These are phyloP conservation scores for Thielaviopsis populi DNA, from an alignment of 2,329 filamentous ascomycete genomes.

Conservation along the genomic window DNA sequence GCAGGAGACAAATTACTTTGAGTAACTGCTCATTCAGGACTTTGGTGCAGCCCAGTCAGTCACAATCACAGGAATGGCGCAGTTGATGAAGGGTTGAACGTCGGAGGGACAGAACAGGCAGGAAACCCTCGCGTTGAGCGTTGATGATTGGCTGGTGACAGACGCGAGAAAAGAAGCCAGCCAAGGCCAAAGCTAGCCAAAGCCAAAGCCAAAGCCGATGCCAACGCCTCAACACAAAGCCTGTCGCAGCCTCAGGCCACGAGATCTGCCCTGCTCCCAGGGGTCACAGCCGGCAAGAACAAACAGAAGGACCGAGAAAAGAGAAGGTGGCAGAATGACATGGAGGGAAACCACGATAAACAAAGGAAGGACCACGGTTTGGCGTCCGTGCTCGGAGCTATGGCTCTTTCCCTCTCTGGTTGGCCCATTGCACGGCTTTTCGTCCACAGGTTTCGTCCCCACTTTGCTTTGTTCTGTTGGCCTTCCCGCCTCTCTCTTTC, in stretches of 20 bases:
- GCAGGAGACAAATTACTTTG: neutral
- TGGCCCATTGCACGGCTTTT: neutral
- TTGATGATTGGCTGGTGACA: neutral
- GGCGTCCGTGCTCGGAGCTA: slow-evolving; percentile 3
- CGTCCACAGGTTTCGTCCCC: neutral
- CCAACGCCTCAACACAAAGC: no score
- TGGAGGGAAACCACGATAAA: neutral
- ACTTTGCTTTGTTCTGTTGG: neutral
- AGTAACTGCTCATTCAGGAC: neutral
- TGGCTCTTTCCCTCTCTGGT: neutral
- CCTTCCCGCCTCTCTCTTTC: no score
- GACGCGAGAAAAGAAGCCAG: neutral
- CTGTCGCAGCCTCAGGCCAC: neutral
- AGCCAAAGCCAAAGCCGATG: neutral
- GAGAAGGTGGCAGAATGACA: neutral
- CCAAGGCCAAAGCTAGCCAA: neutral
- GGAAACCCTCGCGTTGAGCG: neutral
- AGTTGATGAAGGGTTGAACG: no score
- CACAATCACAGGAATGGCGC: no score
- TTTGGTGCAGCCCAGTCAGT: no score
- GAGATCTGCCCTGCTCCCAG: neutral
- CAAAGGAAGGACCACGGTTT: neutral
- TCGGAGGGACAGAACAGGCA: neutral
- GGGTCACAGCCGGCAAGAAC: neutral
- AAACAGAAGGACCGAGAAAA: neutral